Conservation (phyloP, 352 stramenopile genomes). For the Pythium phragmiticola region DNA sequence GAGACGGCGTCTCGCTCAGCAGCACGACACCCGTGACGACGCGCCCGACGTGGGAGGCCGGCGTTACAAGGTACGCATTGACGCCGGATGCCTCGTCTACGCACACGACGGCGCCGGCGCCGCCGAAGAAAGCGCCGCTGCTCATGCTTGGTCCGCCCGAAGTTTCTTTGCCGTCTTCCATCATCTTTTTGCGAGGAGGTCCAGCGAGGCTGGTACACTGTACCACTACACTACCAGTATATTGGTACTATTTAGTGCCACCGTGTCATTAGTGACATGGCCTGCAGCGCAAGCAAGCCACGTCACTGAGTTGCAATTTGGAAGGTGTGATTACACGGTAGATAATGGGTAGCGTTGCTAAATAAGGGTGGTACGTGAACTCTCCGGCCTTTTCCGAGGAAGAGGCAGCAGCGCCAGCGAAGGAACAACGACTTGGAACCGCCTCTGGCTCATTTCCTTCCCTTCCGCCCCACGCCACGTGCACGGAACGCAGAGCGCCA, state of each 20-base stretch:
- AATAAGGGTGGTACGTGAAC: constrained; percentile 7
- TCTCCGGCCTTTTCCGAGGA: constrained; percentile 7
- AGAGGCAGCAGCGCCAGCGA: constrained; percentile 14
- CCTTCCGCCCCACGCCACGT: not conserved
- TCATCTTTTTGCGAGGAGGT: not conserved
- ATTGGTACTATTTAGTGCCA: constrained; percentile 1
- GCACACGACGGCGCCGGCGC: constrained; percentile 21
- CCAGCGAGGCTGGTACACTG: constrained; percentile 11
- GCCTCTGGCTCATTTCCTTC: constrained; percentile 4
- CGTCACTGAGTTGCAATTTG: constrained; percentile 27
- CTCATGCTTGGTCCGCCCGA: not conserved
- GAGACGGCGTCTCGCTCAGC: constrained; percentile 36
- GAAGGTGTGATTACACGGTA: not conserved
- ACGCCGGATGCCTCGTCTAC: not conserved
- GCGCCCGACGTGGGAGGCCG: constrained; percentile 73
- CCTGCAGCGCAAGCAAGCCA: constrained; percentile 14
- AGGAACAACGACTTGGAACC: constrained; percentile 16
- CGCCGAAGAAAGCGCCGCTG: constrained; percentile 15
- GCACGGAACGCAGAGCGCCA: not conserved
- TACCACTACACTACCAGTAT: constrained; percentile 8
- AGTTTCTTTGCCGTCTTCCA: constrained; percentile 11
- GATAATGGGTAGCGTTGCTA: constrained; percentile 1
- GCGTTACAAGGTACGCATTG: constrained; percentile 60
- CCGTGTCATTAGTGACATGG: constrained; percentile 10
- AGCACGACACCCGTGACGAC: constrained; percentile 85